A percentile compares a stretch with the other conserved stretches of the same genome.
Evolutionary conservation across 2,329 filamentous ascomycete species (phyloP).

Genomic region (Beauveria sp.): DNA sequence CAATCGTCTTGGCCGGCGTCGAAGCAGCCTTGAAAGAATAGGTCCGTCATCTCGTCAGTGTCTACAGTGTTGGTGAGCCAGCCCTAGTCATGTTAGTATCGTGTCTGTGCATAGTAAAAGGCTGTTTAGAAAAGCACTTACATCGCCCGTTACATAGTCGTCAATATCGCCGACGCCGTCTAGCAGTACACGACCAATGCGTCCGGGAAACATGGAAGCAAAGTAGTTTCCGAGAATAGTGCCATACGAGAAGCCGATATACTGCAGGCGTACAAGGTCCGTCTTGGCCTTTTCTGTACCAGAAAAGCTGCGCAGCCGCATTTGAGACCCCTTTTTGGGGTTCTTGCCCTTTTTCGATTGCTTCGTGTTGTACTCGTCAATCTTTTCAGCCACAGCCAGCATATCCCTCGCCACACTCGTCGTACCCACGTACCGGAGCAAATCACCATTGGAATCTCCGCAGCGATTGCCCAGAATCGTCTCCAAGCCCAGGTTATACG

Average conservation of each 20-base stretch:
- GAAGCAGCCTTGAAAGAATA: constrained; percentile 31
- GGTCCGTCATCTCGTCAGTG: constrained; percentile 25
- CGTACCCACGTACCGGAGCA: constrained; percentile 28
- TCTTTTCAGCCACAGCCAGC: constrained; percentile 35
- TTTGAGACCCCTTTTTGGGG: neutral
- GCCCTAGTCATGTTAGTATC: constrained; percentile 15
- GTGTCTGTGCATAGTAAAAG: neutral
- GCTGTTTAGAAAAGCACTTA: constrained; percentile 15
- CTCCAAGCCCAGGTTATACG: constrained; percentile 20
- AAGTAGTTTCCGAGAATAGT: constrained; percentile 28
- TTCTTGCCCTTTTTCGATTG: neutral
- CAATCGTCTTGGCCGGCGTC: constrained; percentile 20
- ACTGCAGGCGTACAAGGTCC: constrained; percentile 28
- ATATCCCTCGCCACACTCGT: constrained; percentile 35
- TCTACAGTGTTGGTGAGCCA: constrained; percentile 32
- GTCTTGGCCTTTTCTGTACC: neutral
- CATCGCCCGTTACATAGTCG: constrained; percentile 26
- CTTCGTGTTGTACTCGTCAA: constrained; percentile 25
- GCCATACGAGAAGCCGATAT: constrained; percentile 43
- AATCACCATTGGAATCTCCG: constrained; percentile 18
- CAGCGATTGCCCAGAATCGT: constrained; percentile 24
- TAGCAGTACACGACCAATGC: constrained; percentile 33
- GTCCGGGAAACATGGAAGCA: constrained; percentile 27
- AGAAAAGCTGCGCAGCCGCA: constrained; percentile 13
- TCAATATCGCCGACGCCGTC: constrained; percentile 30